These are phyloP conservation scores for Xylaria nigripes DNA, from an alignment of 495 filamentous ascomycete species.

Conservation along the genomic window DNA sequence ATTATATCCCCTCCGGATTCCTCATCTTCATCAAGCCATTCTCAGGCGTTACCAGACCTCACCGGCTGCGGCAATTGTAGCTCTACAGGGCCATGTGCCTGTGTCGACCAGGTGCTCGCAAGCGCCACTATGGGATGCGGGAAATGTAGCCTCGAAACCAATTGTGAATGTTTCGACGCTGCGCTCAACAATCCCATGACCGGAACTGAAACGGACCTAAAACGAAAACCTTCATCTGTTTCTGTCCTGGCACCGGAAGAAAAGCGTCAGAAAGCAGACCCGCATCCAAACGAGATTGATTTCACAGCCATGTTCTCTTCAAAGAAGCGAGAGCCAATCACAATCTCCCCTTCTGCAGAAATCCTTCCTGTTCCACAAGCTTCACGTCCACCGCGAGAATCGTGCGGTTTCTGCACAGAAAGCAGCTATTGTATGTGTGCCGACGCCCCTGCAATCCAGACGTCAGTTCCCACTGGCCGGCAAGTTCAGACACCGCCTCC, in stretches of 20 bases:
- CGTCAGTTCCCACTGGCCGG: constrained; percentile 37
- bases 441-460: constrained; percentile 31
- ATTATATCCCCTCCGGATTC: constrained; percentile 41
- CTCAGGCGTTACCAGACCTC: constrained; percentile 20
- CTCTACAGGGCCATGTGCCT: constrained; percentile 42
- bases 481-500: constrained; percentile 60
- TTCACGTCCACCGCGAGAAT: constrained; percentile 41
- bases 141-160: constrained; percentile 49
- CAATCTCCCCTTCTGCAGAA: constrained; percentile 15
- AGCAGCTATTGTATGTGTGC: constrained; percentile 77
- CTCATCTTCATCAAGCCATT: constrained; percentile 15
- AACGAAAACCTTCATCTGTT: constrained; percentile 28
- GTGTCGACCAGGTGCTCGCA: constrained; percentile 42
- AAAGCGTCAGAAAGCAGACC: constrained; percentile 36
- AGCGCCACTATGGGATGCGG: constrained; percentile 49
- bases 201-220: constrained; percentile 26
- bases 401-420: constrained; percentile 83
- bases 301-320: constrained; percentile 60
- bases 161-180: constrained; percentile 64
- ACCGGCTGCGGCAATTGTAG: constrained; percentile 46
- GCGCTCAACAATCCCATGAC: constrained; percentile 19
- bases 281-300: constrained; percentile 55
- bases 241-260: constrained; percentile 46
- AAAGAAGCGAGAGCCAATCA: constrained; percentile 19
- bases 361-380: constrained; percentile 22